Base-by-base conservation (phyloP, 257 asterid genomes). In the Fraxinus americana region DNA sequence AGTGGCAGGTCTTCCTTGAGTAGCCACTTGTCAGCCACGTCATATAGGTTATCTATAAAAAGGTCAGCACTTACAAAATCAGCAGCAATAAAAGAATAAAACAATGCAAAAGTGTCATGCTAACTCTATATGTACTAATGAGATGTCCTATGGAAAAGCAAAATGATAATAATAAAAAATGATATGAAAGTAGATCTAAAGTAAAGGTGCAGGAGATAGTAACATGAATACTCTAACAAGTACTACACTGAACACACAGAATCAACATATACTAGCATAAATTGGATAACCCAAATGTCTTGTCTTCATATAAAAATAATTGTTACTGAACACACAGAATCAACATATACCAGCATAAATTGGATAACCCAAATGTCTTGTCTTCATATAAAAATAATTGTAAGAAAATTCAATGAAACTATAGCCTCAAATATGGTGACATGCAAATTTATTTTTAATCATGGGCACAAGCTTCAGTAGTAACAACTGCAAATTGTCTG, bases 11-110 rank as follows among this genome's bases (percentile, higher is more conserved):
- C 88, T 88, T 96, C 96, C 70, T 92, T 89, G 80, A 96, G 89
- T 39, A 96, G 91, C 99, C 99, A 96, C 89, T 90, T 89, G 77
- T 96, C 99, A 80, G 99, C 98, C 83, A 85, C 91, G 54, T 82
- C 90, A 79, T 96, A 96, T 77, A 97, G 99, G 84, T 91, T 91
- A 82, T 93, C 99, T 96, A 90, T 77, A 77, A 79, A 87, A 67
- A 50, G 78, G 75, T 78, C 83, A 78, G 74, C 52, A 69, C 70
- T 71, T 50, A 69, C 79, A 82, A 67, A 54, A 67, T 71, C 75
- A 83, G 45, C 43, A 67, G 14, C 70, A 79, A 73, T 71, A 17
- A 82, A 79, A 57, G 73, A 45, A 7, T 43, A 30, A 27, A n/a
- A 13, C 7, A 63, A 27, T 63, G 69, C 69, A 25, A 63, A 25